Percentiles rank a stretch among this genome's conserved stretches.
Evolutionary conservation across 805 yeast species (phyloP).

Genomic region (Candida piceae): DNA sequence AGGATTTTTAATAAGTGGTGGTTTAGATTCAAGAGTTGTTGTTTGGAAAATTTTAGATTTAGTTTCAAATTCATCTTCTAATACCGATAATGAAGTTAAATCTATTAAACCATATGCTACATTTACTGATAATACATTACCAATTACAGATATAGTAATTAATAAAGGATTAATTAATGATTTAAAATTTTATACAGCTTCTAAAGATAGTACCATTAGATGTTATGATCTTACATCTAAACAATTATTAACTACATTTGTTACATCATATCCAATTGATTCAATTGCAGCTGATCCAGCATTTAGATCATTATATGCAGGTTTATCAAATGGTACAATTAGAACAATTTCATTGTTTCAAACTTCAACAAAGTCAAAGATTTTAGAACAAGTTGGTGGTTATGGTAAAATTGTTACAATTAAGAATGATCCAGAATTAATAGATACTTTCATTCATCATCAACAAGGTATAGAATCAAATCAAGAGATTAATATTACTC

Average conservation of each 20-base stretch:
- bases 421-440: slow-evolving; percentile 44
- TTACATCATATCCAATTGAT: slow-evolving; percentile 54
- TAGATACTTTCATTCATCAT: slow-evolving; percentile 51
- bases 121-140: slow-evolving; percentile 55
- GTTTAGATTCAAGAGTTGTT: slow-evolving; percentile 73
- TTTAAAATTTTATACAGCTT: slow-evolving; percentile 58
- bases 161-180: slow-evolving; percentile 53
- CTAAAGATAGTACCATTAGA: slow-evolving; percentile 71
- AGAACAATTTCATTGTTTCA: slow-evolving; percentile 49
- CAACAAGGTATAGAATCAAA: slow-evolving; percentile 20
- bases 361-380: slow-evolving; percentile 30
- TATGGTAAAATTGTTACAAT: slow-evolving; percentile 45
- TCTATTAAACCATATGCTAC: slow-evolving; percentile 52
- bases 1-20: slow-evolving; percentile 68
- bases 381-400: slow-evolving; percentile 59
- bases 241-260: slow-evolving; percentile 60
- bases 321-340: slow-evolving; percentile 58
- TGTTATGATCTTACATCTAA: slow-evolving; percentile 52
- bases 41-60: slow-evolving; percentile 71
- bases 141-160: slow-evolving; percentile 37
- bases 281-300: slow-evolving; percentile 71
- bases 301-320: slow-evolving; percentile 68
- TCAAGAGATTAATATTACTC: slow-evolving; percentile 38
- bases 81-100: slow-evolving; percentile 24
- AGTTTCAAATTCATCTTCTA: slow-evolving; percentile 28